These are phyloP conservation scores for Lachancea sp. DNA, from an alignment of 805 yeast genomes.

Conservation along the genomic window DNA sequence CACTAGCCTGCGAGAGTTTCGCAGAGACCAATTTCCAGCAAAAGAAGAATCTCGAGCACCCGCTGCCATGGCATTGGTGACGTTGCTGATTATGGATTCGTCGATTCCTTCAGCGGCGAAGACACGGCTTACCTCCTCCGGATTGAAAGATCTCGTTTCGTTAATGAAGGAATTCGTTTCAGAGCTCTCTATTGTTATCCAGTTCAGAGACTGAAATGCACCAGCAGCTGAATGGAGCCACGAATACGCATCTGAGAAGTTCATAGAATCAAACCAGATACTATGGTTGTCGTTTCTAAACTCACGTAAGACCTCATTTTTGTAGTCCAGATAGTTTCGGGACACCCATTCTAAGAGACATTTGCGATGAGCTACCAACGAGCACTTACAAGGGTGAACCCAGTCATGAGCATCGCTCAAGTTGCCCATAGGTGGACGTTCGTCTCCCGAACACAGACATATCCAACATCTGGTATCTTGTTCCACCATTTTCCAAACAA, in stretches of 20 bases:
- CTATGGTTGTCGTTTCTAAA: not conserved
- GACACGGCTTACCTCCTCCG: slow-evolving; percentile 4
- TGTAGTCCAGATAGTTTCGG: slow-evolving; percentile 4
- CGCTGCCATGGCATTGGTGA: slow-evolving; percentile 7
- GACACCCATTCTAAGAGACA: slow-evolving; percentile 30
- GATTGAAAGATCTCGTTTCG: slow-evolving; percentile 1
- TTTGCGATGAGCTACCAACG: slow-evolving; percentile 39
- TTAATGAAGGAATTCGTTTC: not conserved
- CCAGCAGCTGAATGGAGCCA: not conserved
- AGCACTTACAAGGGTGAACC: slow-evolving; percentile 39
- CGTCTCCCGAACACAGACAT: slow-evolving; percentile 13
- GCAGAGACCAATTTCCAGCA: not conserved
- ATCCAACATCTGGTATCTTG: slow-evolving; percentile 15
- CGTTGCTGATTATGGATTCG: not conserved
- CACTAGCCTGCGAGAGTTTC: slow-evolving; percentile 5
- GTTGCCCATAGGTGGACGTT: slow-evolving; percentile 19
- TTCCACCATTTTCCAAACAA: not conserved
- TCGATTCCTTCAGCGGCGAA: slow-evolving; percentile 2
- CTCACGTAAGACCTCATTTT: slow-evolving; percentile 3
- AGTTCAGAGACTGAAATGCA: slow-evolving; percentile 3
- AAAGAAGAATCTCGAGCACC: slow-evolving; percentile 3
- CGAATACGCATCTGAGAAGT: slow-evolving; percentile 6
- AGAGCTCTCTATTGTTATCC: not conserved
- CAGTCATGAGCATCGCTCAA: slow-evolving; percentile 33
- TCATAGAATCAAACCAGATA: slow-evolving; percentile 6